Evolutionary conservation across 78 protist genomes (phyloP).

Genomic region (Guillardia theta): DNA sequence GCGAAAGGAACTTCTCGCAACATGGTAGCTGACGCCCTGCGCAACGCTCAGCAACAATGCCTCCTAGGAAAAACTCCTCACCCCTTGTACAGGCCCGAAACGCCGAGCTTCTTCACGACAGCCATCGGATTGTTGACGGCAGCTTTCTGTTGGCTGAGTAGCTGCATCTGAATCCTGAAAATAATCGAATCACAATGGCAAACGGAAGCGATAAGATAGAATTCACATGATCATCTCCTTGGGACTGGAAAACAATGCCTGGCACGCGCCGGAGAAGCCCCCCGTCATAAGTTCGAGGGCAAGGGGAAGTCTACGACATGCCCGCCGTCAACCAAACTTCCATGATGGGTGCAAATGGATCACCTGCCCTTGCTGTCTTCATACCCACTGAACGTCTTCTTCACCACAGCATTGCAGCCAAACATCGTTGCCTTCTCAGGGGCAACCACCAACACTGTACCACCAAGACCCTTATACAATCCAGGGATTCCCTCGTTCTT

Average conservation of each 20-base stretch:
- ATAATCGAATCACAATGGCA: too few species aligned
- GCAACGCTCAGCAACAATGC: background rate
- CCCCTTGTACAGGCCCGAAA: background rate
- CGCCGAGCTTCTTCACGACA: background rate
- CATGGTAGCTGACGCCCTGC: background rate
- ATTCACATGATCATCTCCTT: slow-evolving; percentile 1
- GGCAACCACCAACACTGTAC: background rate
- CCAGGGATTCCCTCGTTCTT: background rate
- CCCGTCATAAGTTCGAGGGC: background rate
- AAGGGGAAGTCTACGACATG: background rate
- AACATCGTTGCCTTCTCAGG: background rate
- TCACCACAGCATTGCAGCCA: background rate
- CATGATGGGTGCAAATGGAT: background rate
- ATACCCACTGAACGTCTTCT: background rate
- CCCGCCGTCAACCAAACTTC: background rate
- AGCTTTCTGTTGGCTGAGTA: background rate
- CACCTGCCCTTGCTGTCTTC: background rate
- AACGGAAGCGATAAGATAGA: too few species aligned
- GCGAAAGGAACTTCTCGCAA: background rate
- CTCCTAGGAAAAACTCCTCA: too few species aligned
- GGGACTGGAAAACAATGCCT: background rate
- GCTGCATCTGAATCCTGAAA: slow-evolving; percentile 17
- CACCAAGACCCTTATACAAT: background rate
- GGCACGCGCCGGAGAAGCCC: background rate
- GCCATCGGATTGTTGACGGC: background rate